These are phyloP conservation scores for Alternaria angustiovoidea DNA, from an alignment of 2,329 filamentous ascomycete species.

Conservation along the genomic window DNA sequence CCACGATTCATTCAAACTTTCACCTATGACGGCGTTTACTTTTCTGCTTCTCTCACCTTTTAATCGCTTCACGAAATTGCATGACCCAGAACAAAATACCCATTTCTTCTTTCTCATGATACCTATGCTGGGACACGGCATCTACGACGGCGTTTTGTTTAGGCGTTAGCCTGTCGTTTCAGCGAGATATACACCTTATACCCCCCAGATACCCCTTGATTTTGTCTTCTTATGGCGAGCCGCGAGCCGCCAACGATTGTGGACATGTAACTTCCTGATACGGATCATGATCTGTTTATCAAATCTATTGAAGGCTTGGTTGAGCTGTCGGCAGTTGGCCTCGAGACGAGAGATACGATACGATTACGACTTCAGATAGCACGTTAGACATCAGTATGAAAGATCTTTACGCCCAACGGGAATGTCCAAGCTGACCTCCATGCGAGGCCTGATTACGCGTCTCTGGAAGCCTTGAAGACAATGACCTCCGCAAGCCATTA, in stretches of 20 bases:
- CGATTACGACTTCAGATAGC: conserved; percentile 1
- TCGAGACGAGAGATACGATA: conserved; percentile 1
- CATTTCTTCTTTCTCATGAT: not conserved
- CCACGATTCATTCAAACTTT: not conserved
- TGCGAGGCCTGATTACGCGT: conserved; percentile 4
- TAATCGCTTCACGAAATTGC: conserved; percentile 1
- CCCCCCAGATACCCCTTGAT: conserved; percentile 7
- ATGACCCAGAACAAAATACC: not conserved
- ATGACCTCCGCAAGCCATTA: not conserved
- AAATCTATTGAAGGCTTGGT: not conserved
- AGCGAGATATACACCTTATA: not conserved
- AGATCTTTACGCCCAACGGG: not conserved
- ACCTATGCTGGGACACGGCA: not conserved
- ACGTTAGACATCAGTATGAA: conserved; percentile 1
- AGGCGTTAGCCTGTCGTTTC: not conserved
- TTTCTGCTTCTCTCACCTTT: not conserved
- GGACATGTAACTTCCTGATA: not conserved
- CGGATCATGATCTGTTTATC: not conserved
- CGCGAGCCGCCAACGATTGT: not conserved
- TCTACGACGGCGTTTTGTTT: conserved; percentile 7
- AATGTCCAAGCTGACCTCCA: not conserved
- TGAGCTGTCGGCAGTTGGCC: not conserved
- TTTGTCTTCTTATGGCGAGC: not conserved
- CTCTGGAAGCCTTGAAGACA: not conserved
- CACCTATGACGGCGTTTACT: not conserved